phyloP scores from a whole-genome alignment of 2,329 filamentous ascomycete genomes.

The Neopestalotiopsis clavispora region DNA sequence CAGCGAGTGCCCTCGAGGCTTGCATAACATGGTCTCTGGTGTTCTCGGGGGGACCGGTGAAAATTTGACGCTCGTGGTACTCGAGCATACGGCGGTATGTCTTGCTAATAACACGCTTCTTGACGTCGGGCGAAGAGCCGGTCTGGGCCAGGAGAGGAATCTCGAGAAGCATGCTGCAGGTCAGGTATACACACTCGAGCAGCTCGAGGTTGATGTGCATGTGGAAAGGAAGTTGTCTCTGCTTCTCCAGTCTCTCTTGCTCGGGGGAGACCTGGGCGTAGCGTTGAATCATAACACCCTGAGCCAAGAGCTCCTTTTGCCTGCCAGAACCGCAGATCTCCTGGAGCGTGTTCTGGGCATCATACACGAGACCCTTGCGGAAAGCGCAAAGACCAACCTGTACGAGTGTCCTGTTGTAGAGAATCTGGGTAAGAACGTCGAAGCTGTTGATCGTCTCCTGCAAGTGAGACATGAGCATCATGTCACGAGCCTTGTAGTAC shows the following conservation, averaged over 20 bases:
- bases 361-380: constrained; percentile 94
- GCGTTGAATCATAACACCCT: constrained; percentile 97
- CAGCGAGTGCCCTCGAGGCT: constrained; percentile 93
- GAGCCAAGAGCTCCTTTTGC: constrained; percentile 96
- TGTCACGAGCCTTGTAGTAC: constrained; percentile 96
- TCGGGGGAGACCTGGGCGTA: constrained; percentile 96
- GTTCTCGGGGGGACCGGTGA: constrained; percentile 97
- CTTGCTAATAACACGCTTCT: constrained; percentile 98
- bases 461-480: constrained; percentile 99
- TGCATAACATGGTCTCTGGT: constrained; percentile 99
- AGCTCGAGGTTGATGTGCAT: constrained; percentile 99
- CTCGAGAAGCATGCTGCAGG: constrained; percentile 98
- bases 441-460: constrained; percentile 97
- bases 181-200: constrained; percentile 96
- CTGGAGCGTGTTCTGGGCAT: constrained; percentile 95
- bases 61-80: constrained; percentile 99
- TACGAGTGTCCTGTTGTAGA: constrained; percentile 97
- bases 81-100: constrained; percentile 99
- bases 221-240: constrained; percentile 98
- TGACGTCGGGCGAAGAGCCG: constrained; percentile 93
- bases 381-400: constrained; percentile 98
- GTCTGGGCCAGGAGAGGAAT: constrained; percentile 97
- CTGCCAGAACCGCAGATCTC: constrained; percentile 97
- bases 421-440: constrained; percentile 94
- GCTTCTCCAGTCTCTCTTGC: constrained; percentile 95